Evolutionary conservation across 257 asterid species (phyloP), one percentile per base, ranked within the genome.

Genomic region (Avicennia marina): DNA sequence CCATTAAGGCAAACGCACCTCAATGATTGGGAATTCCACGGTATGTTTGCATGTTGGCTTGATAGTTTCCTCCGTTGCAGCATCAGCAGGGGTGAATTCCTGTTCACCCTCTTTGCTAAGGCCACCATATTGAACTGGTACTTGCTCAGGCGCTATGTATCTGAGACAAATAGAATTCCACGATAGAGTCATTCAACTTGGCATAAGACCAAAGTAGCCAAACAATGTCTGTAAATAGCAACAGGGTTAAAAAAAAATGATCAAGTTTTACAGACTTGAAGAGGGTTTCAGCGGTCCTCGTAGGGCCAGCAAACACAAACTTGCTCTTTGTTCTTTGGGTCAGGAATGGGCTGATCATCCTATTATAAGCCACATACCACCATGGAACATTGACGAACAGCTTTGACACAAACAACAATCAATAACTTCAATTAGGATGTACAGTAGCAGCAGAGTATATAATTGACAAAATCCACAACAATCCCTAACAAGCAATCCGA

Each of bases 251-350:
- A 33, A 33, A 10, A 31, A 24, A 29, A 46, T 15, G 9, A 44
- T 34, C 27, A 13, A 48, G 18, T 12, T 16, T 29, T 33, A 75
- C 88, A 58, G 2, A 91, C 98, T 85, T 88, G 81, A 85, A 78
- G 54, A 91, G 94, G 32, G 94, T 83, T 66, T 85, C 96, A n/a
- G 96, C 56, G 67, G 96, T 85, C 59, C 69, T 81, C 32, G 95
- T 74, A 58, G 94, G 94, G 56, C 94, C 95, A 45, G 95, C 91
- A 75, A 91, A 91, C n/a, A 80, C 96, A 75, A 91, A 91, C 84
- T 91, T 91, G 98, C 98, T 91, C 81, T 85, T 91, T 63, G 98
- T 91, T 64, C 98, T 81, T 45, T 78, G 90, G 11, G 95, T 88
- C 71, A 88, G 66, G 82, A 89, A 78, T 21, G 95, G 94, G 51